Evolutionary conservation across 2,329 filamentous ascomycete species (phyloP).

Genomic region (Paramyrothecium sp.): DNA sequence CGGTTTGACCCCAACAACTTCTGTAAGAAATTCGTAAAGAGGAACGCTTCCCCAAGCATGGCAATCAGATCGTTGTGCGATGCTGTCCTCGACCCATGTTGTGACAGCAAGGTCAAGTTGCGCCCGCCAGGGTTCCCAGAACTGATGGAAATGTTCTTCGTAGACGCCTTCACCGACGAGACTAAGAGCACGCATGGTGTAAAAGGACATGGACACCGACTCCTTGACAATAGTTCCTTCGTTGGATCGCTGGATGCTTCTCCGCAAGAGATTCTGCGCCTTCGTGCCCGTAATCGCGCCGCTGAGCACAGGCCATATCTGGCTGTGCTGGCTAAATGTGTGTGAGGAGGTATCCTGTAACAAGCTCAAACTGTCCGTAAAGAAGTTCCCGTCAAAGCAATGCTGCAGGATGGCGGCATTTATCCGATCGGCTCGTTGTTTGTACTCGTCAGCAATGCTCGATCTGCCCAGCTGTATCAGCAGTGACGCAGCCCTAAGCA

Average conservation of each 20-base stretch:
- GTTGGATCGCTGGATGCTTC: too few species aligned
- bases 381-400: conserved; percentile 30
- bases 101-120: conserved; percentile 11
- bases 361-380: conserved; percentile 30
- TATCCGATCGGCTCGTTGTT: conserved; percentile 18
- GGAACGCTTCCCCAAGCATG: conserved; percentile 16
- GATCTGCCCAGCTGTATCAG: conserved; percentile 28
- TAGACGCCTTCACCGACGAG: conserved; percentile 8
- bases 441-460: conserved; percentile 26
- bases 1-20: conserved; percentile 11
- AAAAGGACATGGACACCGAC: conserved; percentile 15
- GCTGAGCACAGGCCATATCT: conserved; percentile 31
- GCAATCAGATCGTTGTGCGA: conserved; percentile 15
- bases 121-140: conserved; percentile 13
- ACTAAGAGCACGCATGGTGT: conserved; percentile 11
- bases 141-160: conserved; percentile 9
- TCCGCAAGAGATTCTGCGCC: too few species aligned
- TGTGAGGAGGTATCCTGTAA: conserved; percentile 18
- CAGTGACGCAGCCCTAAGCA: conserved; percentile 29
- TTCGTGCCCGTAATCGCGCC: conserved; percentile 25
- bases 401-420: conserved; percentile 22
- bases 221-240: not conserved
- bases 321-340: conserved; percentile 33
- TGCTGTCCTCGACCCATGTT: conserved; percentile 16
- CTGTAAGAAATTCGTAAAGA: conserved; percentile 15